phyloP scores from a whole-genome alignment of 257 asterid genomes.

The Lycium ferocissimum region DNA sequence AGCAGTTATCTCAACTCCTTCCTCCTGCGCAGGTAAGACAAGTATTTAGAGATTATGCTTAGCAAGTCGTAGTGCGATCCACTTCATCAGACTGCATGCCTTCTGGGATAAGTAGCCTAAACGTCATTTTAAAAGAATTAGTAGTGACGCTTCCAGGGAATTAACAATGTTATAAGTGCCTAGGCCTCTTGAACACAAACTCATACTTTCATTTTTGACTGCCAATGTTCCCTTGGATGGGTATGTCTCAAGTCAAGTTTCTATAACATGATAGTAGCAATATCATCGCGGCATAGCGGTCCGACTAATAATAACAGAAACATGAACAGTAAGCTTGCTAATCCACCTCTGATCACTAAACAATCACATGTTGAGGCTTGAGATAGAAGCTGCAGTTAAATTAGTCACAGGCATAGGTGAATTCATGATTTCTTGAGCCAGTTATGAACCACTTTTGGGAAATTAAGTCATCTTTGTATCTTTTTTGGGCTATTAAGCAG shows the following conservation, averaged over 20 bases:
- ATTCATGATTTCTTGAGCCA: too few relatives aligned
- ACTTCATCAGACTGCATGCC: background rate
- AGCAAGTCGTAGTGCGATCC: background rate
- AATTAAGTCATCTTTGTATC: background rate
- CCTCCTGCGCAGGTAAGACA: constrained; percentile 28
- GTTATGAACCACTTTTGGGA: too few relatives aligned
- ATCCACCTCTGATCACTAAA: background rate
- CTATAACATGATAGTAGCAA: background rate
- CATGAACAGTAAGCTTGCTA: background rate
- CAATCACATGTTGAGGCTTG: background rate
- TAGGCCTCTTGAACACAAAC: background rate
- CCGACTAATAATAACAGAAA: background rate
- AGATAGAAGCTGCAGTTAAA: too few relatives aligned
- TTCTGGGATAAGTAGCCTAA: background rate
- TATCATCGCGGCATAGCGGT: background rate
- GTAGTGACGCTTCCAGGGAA: background rate
- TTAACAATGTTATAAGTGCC: background rate
- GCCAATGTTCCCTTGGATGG: background rate
- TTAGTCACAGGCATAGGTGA: background rate
- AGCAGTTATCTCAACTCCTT: constrained; percentile 35
- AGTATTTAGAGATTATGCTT: background rate
- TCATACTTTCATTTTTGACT: background rate
- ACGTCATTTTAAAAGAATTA: background rate
- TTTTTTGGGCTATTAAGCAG: too few relatives aligned
- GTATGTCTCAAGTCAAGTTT: background rate